Evolutionary conservation across 1,284 basidiomycete species (phyloP), one percentile per base, ranked within the genome.

Genomic region (Ganoderma meredithae): DNA sequence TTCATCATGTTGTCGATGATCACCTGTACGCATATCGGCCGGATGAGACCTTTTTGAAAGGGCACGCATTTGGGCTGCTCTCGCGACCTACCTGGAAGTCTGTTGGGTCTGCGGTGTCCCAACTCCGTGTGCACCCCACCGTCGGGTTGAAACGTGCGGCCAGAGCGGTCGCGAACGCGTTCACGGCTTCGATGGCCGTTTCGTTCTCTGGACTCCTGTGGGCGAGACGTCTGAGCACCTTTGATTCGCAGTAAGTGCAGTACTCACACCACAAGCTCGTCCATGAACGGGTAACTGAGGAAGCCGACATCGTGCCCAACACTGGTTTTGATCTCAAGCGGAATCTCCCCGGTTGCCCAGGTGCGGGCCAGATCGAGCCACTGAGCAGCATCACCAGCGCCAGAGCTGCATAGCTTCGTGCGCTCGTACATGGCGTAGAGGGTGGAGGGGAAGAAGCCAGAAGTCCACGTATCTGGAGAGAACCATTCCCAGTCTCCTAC

Each of bases 1-100:
- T 90, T 92, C 88, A 92, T 91, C 90, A 92, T 90, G 74, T 91
- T 91, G 79, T 92, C 90, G 61, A 90, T 90, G 76, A 91, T 91
- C 65, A 91, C 89, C 85, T 88, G 25, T 58, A 22, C 39, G 25
- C n/a, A 10, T 7, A 12, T 4, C 19, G 55, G 19, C 19, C 55
- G 55, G 31, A 17, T 55, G 31, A 56, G 62, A 71, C 40, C 64
- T 27, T 36, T 61, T 27, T 31, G 27, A 64, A 44, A 40, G 8
- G 52, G 43, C n/a, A 49, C 27, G 15, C 25, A 31, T 52, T 15
- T 27, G 52, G 44, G 25, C 25, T 22, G 40, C 49, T 41, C 33
- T 33, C 9, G 19, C 6, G 19, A 44, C 39, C 3, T 19, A 85
- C 87, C 76, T 83, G 82, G 75, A 90, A 90, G 71, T 87, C 83